These are phyloP conservation scores for Neurospora sp. DNA, from an alignment of 495 filamentous ascomycete genomes.

Conservation along the genomic window DNA sequence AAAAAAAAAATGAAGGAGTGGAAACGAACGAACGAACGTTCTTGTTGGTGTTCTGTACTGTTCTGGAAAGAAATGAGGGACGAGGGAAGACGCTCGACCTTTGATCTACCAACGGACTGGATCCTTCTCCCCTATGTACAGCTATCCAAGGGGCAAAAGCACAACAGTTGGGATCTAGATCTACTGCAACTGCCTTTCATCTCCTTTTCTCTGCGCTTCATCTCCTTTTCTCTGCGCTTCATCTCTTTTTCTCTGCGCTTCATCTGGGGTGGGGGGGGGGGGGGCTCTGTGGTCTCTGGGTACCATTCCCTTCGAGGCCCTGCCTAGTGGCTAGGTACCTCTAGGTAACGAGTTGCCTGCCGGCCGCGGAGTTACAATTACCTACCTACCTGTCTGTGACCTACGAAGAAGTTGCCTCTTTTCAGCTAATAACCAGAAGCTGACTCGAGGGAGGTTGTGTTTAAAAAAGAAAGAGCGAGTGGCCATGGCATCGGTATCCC, in stretches of 20 bases:
- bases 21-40: not conserved
- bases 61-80: not conserved
- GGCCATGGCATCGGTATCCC: not conserved
- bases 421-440: not conserved
- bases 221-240: not conserved
- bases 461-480: not conserved
- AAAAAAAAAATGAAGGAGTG: not conserved
- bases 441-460: not conserved
- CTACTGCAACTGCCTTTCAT: not conserved
- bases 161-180: not conserved
- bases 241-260: not conserved
- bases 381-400: not conserved
- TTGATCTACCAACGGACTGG: not conserved
- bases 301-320: not conserved
- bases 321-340: not conserved
- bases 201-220: not conserved
- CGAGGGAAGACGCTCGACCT: not conserved
- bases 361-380: not conserved
- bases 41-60: not conserved
- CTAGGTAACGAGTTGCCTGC: not conserved
- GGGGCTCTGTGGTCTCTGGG: not conserved
- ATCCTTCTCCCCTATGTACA: not conserved
- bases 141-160: not conserved
- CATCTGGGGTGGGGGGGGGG: too few relatives aligned
- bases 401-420: not conserved